phyloP scores from a whole-genome alignment of 2,329 filamentous ascomycete genomes.

The Claviceps maximensis region DNA sequence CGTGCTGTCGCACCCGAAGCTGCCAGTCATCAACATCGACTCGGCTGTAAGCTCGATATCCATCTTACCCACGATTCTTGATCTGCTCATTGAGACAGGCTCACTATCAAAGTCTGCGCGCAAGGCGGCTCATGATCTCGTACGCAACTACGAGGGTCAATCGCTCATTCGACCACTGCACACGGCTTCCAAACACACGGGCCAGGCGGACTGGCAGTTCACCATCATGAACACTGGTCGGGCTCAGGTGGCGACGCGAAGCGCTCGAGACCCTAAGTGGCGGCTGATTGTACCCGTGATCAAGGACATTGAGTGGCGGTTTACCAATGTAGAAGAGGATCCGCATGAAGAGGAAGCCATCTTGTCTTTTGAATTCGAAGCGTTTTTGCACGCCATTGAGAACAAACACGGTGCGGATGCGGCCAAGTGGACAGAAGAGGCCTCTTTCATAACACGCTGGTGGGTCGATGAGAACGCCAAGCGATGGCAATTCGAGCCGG shows the following conservation, averaged over 20 bases:
- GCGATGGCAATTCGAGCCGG: conserved; percentile 17
- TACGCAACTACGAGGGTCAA: conserved; percentile 23
- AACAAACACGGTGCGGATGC: conserved; percentile 13
- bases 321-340: conserved; percentile 17
- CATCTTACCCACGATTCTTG: conserved; percentile 22
- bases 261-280: conserved; percentile 10
- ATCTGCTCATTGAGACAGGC: conserved; percentile 20
- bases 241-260: conserved; percentile 12
- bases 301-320: conserved; percentile 17
- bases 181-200: conserved; percentile 8
- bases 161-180: conserved; percentile 20
- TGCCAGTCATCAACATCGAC: conserved; percentile 19
- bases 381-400: conserved; percentile 11
- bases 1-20: conserved; percentile 20
- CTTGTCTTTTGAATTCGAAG: conserved; percentile 13
- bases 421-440: conserved; percentile 20
- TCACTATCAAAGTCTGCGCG: conserved; percentile 16
- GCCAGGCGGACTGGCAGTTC: conserved; percentile 14
- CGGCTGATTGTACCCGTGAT: conserved; percentile 14
- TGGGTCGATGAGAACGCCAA: conserved; percentile 22
- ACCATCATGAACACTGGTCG: conserved; percentile 15
- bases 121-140: conserved; percentile 16
- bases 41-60: conserved; percentile 20
- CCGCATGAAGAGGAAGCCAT: conserved; percentile 16
- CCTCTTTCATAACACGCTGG: conserved; percentile 19